Evolutionary conservation across 1,284 basidiomycete genomes (phyloP).

Genomic region (Microbotryum lychnidis-dioicae): DNA sequence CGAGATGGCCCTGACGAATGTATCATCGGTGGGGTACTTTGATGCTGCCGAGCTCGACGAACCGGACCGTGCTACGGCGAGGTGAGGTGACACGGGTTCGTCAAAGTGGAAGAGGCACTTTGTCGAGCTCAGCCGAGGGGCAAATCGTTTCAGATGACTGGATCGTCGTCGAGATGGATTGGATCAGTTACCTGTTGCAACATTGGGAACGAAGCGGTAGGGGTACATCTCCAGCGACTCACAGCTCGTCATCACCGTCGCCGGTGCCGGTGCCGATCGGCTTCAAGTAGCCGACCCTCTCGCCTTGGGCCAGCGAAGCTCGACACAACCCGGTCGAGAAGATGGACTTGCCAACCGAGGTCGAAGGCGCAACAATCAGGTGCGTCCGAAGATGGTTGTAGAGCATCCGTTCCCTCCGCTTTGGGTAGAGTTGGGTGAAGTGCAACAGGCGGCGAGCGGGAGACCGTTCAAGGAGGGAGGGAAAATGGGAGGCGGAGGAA

Average conservation of each 20-base stretch:
- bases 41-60: slow-evolving; percentile 37
- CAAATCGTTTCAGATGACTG: slow-evolving; percentile 64
- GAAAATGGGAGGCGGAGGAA: too few species aligned
- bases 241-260: slow-evolving; percentile 69
- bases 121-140: slow-evolving; percentile 47
- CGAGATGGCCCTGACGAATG: slow-evolving; percentile 61
- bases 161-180: neutral
- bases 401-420: slow-evolving; percentile 41
- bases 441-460: too few species aligned
- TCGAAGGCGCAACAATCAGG: slow-evolving; percentile 85
- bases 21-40: slow-evolving; percentile 50
- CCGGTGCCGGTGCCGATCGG: slow-evolving; percentile 76
- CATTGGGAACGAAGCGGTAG: too few species aligned
- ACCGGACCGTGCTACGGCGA: slow-evolving; percentile 55
- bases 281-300: slow-evolving; percentile 70
- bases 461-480: too few species aligned
- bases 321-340: slow-evolving; percentile 72
- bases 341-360: slow-evolving; percentile 86
- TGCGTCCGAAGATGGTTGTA: slow-evolving; percentile 72
- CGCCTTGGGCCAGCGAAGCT: slow-evolving; percentile 47
- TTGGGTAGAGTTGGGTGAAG: too few species aligned
- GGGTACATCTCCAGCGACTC: slow-evolving; percentile 31
- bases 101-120: slow-evolving; percentile 74
- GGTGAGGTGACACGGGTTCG: slow-evolving; percentile 86
- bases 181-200: slow-evolving; percentile 9